Base-by-base conservation (phyloP, 1,284 basidiomycete genomes). In the Albatrellus sp. region DNA sequence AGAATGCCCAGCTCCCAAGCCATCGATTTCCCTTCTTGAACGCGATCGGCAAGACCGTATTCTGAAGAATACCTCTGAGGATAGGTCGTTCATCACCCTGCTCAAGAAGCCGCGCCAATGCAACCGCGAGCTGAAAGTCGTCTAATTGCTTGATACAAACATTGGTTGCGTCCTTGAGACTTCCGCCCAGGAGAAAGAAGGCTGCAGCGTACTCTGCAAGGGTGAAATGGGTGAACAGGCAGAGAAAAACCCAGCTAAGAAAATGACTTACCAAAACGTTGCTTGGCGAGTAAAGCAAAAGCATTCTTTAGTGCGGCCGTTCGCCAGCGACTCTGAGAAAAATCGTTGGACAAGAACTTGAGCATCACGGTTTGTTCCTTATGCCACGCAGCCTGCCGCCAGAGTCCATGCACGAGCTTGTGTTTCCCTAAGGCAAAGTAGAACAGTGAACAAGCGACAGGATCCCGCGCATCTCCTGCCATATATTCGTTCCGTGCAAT, bases 1-100 rank as follows among this genome's bases (percentile, higher is more conserved):
- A 96, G 60, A 97, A 92, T 3, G 88, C 89, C 94, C 93, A 98
- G 49, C 84, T 90, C n/a, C 79, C 88, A n/a, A 98, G 67, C 85
- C 89, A 98, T 31, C 94, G 73, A 60, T 97, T 91, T 0, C 91
- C 92, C 14, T 81, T 73, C 43, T 71, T 69, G 58, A 97, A 89
- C 0, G 92, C 92, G 16, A 75, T 69, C 0, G 93, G 92, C 1
- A 98, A 62, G 2, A 98, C 80, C 0, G 74, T 80, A 40, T 73
- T 73, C 14, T 71, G 74, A 31, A 98, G 63, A 17, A 98, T 76
- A 40, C 72, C 72, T 16, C 66, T 65, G 20, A 98, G 60, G 0
- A 97, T 64, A 1, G 86, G 87, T 0, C 92, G 90, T 28, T 87
- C 76, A 44, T 88, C 82, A 34, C 81, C 79, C 51, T 78, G 77